phyloP scores from a whole-genome alignment of 768 basidiomycete species.

The Lentinula edodes region DNA sequence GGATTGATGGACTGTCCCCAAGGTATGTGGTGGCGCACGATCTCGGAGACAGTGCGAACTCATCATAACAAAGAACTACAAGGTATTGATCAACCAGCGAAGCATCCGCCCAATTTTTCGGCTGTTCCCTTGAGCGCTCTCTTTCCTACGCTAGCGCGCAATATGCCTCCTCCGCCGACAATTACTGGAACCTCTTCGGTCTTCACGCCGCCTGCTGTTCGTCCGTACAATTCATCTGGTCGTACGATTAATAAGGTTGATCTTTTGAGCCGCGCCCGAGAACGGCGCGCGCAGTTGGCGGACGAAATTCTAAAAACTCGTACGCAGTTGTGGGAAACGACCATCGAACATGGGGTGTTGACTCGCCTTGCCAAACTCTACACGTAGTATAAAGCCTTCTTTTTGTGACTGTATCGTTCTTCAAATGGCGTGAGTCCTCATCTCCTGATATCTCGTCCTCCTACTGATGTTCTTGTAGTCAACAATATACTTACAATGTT shows the following conservation, averaged over 20 bases:
- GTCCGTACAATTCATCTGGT: constrained; percentile 9
- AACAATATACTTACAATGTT: neutral
- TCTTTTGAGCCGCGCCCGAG: constrained; percentile 47
- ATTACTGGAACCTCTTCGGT: constrained; percentile 6
- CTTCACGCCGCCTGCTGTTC: constrained; percentile 15
- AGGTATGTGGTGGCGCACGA: constrained; percentile 16
- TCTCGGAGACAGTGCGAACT: constrained; percentile 13
- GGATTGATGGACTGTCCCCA: constrained; percentile 8
- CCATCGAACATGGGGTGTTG: constrained; percentile 46
- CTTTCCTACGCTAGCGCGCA: neutral
- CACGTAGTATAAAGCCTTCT: neutral
- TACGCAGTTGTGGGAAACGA: constrained; percentile 65
- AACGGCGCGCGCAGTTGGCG: constrained; percentile 45
- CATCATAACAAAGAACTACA: constrained; percentile 10
- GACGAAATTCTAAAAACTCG: constrained; percentile 56
- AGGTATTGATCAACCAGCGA: constrained; percentile 6
- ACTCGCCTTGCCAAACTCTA: constrained; percentile 30
- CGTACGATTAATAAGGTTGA: constrained; percentile 29
- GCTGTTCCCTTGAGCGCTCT: neutral
- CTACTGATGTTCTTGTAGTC: no score
- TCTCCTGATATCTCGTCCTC: no score
- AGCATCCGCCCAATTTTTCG: neutral
- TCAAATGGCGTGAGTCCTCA: neutral
- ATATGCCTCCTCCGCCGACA: neutral
- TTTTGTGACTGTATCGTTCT: no score